Base-by-base conservation (phyloP, 2,329 filamentous ascomycete species). In the Arthrobotrys pseudoclavata region DNA sequence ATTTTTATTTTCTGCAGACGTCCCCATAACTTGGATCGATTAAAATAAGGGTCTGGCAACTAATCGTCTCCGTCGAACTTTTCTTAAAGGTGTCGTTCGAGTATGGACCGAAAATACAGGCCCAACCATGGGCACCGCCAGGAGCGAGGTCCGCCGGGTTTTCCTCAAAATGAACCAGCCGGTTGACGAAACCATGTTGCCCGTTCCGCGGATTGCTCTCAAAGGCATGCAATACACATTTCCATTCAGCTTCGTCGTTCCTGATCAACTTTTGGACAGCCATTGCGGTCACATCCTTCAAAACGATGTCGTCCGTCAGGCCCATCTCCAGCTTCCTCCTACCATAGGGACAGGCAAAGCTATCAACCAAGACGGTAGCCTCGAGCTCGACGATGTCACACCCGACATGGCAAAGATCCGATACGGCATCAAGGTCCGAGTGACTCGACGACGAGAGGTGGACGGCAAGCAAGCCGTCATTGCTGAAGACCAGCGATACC, bases 131-230 rank as follows among this genome's bases (percentile, higher is more conserved):
- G 76, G 70, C 45, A 77, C 79, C 55, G 79, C 80, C 57, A 76
- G 80, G 48, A 79, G 78, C 66, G 77, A 72, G 40, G 70, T 72
- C 42, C 60, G 34, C 22, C 40, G 40, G 22, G 81, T 76, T 79
- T 91, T 91, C 80, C 83, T 91, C 40, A 88, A 87, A 76, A 85
- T 91, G 29, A 85, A 85, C 71, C 89, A 91, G 81, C 90, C 90
- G 2, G 86, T 90, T 40, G 82, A 87, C 48, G 82, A 86, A 1
- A 81, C 84, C 15, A 82, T 84, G n/a, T 87, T 89, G 71, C 89
- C 89, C 0, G 84, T 85, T 37, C 86, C 88, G 42, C 85, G 87
- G 26, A 84, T 89, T 3, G 83, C 89, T 1, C 84, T 87, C 80
- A 85, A 87, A n/a, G 87, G 86, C 12, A 85, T 84, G 76, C 85